phyloP scores from a whole-genome alignment of 2,329 filamentous ascomycete species.

The Nemania serpens region DNA sequence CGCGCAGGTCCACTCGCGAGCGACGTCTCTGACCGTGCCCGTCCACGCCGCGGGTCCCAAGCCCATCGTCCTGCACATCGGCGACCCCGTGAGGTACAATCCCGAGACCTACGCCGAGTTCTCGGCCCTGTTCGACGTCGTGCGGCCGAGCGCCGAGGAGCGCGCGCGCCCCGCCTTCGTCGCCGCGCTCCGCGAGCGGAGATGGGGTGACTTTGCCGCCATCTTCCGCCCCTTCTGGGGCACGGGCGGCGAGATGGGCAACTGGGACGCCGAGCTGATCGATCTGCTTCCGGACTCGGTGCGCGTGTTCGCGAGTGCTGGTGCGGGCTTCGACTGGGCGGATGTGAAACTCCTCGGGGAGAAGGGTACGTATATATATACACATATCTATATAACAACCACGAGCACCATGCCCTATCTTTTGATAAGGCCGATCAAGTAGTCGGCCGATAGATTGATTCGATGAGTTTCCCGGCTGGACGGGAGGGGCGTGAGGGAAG shows the following conservation, averaged over 20 bases:
- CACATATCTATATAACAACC: too few species aligned
- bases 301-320: conserved; percentile 62
- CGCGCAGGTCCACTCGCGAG: conserved; percentile 23
- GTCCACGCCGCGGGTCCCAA: conserved; percentile 34
- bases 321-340: conserved; percentile 67
- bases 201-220: conserved; percentile 59
- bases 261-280: conserved; percentile 65
- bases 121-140: conserved; percentile 50
- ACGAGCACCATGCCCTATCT: background rate
- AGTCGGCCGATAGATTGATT: background rate
- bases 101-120: conserved; percentile 52
- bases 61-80: conserved; percentile 73
- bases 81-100: conserved; percentile 64
- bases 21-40: conserved; percentile 28
- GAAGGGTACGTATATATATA: conserved; percentile 49
- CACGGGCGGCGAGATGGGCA: conserved; percentile 67
- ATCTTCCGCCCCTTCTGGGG: conserved; percentile 66
- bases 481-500: too few species aligned
- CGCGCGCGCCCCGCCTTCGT: conserved; percentile 56
- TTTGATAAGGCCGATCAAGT: background rate
- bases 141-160: conserved; percentile 56
- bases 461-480: too few species aligned
- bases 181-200: conserved; percentile 52
- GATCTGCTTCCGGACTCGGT: conserved; percentile 56
- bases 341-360: conserved; percentile 63